Evolutionary conservation across 2,329 filamentous ascomycete species (phyloP), one percentile per base, ranked within the genome.

Genomic region (Clarireedia hainanense): DNA sequence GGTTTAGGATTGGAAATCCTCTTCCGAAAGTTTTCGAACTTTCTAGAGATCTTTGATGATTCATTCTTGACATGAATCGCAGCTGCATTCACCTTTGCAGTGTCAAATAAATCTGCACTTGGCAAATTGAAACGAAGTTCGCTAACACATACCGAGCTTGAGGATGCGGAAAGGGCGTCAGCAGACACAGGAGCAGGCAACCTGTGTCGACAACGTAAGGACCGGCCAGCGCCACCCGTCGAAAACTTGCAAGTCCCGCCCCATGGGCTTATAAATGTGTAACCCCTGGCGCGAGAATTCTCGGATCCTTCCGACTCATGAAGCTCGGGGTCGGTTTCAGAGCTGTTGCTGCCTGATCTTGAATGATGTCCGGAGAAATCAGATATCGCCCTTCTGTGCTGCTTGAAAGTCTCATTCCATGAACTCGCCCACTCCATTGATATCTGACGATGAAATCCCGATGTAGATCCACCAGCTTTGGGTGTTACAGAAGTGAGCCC

Each of bases 101-200:
- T 47, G 24, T 55, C 66, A 47, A 80, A 75, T 2, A 80, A 56
- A 34, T 81, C 76, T 15, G 73, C 69, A 49, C 79, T 81, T 1
- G 90, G 91, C 0, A 96, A 79, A 68, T 95, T 96, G 76, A 96
- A 96, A 17, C 91, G 84, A 57, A 97, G 75, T 70, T 96, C 92
- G 69, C 89, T 95, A 26, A 95, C 81, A 1, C 52, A 56, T 24
- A 61, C 61, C 14, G 67, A 59, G 6, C 46, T 50, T 15, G 58
- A 47, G 6, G 52, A 46, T n/a, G 47, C 37, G 34, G 47, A 9
- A 10, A 39, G 42, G 50, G 57, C 57, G 46, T 52, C 62, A 39
- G 63, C 43, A 34, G 62, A 58, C 64, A 68, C 42, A 65, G 63
- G 71, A 66, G 75, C 74, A 27, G 80, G 77, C 2, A 91, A 75